Conservation (phyloP, 2,329 filamentous ascomycete species). For the Bipolaris zeicola region DNA sequence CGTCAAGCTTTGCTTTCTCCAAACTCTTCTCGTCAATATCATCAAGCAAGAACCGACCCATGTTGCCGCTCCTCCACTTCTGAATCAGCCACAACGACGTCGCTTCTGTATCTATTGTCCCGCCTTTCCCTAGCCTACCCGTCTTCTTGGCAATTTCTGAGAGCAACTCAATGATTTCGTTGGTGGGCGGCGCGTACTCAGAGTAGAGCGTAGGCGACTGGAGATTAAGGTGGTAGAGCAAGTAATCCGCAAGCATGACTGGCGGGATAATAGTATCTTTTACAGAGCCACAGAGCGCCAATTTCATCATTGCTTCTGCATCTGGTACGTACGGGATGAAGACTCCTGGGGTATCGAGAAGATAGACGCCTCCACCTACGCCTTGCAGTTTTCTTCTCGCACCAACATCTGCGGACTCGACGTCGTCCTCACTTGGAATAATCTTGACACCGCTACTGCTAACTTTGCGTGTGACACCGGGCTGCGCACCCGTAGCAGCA, state of each 20-base stretch:
- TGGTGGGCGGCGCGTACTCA: constrained; percentile 77
- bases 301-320: constrained; percentile 87
- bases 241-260: constrained; percentile 83
- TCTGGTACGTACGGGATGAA: constrained; percentile 91
- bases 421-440: constrained; percentile 58
- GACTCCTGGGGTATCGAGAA: constrained; percentile 92
- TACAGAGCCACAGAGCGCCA: constrained; percentile 88
- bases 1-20: constrained; percentile 56
- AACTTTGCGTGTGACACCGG: constrained; percentile 87
- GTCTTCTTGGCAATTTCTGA: constrained; percentile 72
- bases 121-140: constrained; percentile 76
- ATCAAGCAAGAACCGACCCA: constrained; percentile 82
- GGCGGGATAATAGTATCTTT: constrained; percentile 84
- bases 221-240: constrained; percentile 82
- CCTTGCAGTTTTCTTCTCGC: constrained; percentile 35
- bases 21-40: constrained; percentile 68
- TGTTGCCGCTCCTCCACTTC: constrained; percentile 75
- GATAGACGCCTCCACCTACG: constrained; percentile 68
- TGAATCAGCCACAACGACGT: constrained; percentile 82
- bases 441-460: constrained; percentile 78
- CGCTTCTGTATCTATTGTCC: constrained; percentile 70
- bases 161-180: constrained; percentile 78
- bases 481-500: constrained; percentile 81
- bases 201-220: constrained; percentile 66
- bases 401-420: constrained; percentile 30